phyloP scores from a whole-genome alignment of 2,329 filamentous ascomycete genomes.

The Gyromitra esculenta region DNA sequence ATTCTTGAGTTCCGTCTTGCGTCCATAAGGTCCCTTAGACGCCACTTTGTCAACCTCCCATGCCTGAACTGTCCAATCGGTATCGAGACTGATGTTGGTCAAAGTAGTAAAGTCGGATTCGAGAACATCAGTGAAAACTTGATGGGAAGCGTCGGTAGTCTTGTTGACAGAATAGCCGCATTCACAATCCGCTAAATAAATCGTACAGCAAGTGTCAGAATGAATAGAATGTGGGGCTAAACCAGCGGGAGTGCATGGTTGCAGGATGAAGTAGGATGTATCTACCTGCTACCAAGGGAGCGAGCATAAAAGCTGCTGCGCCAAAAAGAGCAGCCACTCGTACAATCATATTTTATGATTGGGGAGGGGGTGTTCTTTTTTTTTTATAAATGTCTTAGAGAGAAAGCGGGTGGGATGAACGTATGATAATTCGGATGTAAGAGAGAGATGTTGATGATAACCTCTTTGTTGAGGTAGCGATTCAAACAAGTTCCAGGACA shows the following conservation, averaged over 20 bases:
- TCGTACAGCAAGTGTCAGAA: conserved; percentile 26
- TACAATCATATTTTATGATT: conserved; percentile 43
- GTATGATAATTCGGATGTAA: conserved; percentile 15
- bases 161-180: conserved; percentile 74
- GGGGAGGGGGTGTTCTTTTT: not conserved
- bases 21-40: conserved; percentile 73
- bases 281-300: conserved; percentile 44
- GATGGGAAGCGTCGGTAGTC: conserved; percentile 60
- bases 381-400: conserved; percentile 21
- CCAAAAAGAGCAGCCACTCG: conserved; percentile 47
- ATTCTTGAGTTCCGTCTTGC: conserved; percentile 69
- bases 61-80: conserved; percentile 73
- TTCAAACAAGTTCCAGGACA: conserved; percentile 25
- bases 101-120: conserved; percentile 77
- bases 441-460: conserved; percentile 32
- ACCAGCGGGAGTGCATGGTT: conserved; percentile 19
- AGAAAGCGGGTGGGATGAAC: conserved; percentile 31
- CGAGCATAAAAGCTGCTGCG: conserved; percentile 41
- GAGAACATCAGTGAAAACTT: conserved; percentile 73
- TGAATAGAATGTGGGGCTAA: not conserved
- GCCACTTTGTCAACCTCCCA: conserved; percentile 72
- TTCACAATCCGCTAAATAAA: conserved; percentile 67
- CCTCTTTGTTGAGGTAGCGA: conserved; percentile 4
- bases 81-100: conserved; percentile 64
- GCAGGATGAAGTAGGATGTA: conserved; percentile 14